Evolutionary conservation across 2,329 filamentous ascomycete species (phyloP), one percentile per base, ranked within the genome.

Genomic region (Xylaria sp.): DNA sequence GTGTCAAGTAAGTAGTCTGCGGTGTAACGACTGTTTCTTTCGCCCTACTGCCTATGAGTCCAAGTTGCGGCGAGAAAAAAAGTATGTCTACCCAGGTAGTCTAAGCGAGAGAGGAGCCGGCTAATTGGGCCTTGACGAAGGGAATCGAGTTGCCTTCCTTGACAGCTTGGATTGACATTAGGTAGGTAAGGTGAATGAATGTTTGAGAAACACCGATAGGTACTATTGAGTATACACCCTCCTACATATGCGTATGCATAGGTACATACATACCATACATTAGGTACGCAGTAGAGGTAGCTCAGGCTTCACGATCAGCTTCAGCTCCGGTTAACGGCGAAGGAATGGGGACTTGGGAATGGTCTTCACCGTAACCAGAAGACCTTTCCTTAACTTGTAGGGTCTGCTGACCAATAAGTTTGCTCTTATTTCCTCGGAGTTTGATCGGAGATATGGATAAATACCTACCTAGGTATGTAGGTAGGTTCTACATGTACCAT

Each of bases 321-420:
- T 27, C 61, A 61, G 44, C 65, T 61, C 65, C 65, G 61, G 50
- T 67, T 29, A 64, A 64, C 65, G 65, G 65, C 61, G 56, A 67
- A 29, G 10, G 11, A 42, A 33, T 17, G 29, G 17, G n/a, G 25
- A 31, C 15, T 22, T n/a, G 49, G 49, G 22, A 17, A 10, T 13
- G 9, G n/a, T 56, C 29, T 38, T 36, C 44, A 50, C 55, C 55
- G 20, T n/a, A n/a, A n/a, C n/a, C n/a, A n/a, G n/a, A n/a, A n/a
- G n/a, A n/a, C n/a, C n/a, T n/a, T n/a, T n/a, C n/a, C n/a, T n/a
- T n/a, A n/a, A n/a, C 49, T 22, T 5, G 11, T 36, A 20, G 15
- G 36, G 9, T 29, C 45, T 25, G 36, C 33, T 51, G 55, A 45
- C 44, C 42, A 64, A 57, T 33, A 17, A 55, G 27, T 50, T 54